Evolutionary conservation across 2,329 filamentous ascomycete species (phyloP), one percentile per base, ranked within the genome.

Genomic region (Sclerotinia trifoliorum): DNA sequence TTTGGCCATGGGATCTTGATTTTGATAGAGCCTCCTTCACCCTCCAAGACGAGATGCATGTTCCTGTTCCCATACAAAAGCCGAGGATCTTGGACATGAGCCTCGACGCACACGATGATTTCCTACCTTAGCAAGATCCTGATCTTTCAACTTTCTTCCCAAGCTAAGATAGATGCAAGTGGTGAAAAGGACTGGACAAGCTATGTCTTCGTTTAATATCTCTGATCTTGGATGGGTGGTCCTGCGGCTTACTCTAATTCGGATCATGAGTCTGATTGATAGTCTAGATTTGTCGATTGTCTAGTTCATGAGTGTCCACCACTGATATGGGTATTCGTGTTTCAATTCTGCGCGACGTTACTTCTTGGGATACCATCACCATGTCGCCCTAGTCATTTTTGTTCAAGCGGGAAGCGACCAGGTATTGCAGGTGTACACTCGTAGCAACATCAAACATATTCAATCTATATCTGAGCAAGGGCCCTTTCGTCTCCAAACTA

Each of bases 311-410:
- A n/a, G 11, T 39, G 29, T 39, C 13, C 13, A 11, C 26, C 21
- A 39, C n/a, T n/a, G 15, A 62, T 51, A 62, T 39, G 39, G 46
- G 49, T 62, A 62, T 62, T 39, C 58, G 21, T 51, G 15, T 46
- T 26, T 62, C 46, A 62, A n/a, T 35, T 29, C 57, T 21, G 19
- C 46, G 42, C 26, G 24, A 58, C 19, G 10, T 61, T 61, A 32
- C 57, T 46, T 32, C n/a, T 48, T 26, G 19, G 32, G 19, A 46
- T 29, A 48, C 32, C 15, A n/a, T n/a, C n/a, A 48, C 10, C 3
- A 7, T 19, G 42, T 48, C 19, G 44, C n/a, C 44, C 58, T 19
- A 35, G 44, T 49, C 15, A 3, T 1, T 49, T 32, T 35, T 8
- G 7, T 10, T 11, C 21, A 51, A 35, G 21, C 44, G 35, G 44